Evolutionary conservation across 305 asterid genomes (phyloP), one percentile per base, ranked within the genome.

Genomic region (Fraxinus greggii): DNA sequence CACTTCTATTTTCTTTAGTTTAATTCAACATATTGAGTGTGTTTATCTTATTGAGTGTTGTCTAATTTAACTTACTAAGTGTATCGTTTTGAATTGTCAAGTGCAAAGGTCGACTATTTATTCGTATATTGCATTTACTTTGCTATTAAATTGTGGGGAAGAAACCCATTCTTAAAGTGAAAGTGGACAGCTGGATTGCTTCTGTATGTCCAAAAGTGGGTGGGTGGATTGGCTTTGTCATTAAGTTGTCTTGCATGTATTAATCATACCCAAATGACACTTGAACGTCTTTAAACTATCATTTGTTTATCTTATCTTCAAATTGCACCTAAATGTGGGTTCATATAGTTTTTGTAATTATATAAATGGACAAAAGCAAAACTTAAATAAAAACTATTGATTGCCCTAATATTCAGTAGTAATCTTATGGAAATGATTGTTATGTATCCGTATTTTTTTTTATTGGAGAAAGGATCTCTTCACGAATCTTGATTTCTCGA

Each of bases 141-240:
- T 69, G 42, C 10, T 38, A 19, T 74, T 32, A 59, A 51, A 29
- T 67, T 56, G 54, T 8, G 73, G 48, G 76, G 65, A 3, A 40
- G 45, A 65, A 26, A 67, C 73, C 78, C 32, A 76, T 51, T 67
- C 54, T 72, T 15, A 75, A 87, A 78, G 83, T 69, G 63, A 81
- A 79, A 76, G 69, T 59, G n/a, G 86, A 80, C 65, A 61, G 15
- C 78, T 84, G 72, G 63, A 70, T 75, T 82, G 80, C 80, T 77
- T 76, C 80, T 79, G 33, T 40, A 28, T 84, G 85, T 69, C 86
- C 81, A 69, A 83, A 67, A 48, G 85, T 76, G 84, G 86, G 85
- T 87, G 79, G 96, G 93, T 90, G 72, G 85, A 75, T 76, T 88
- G 89, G 88, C 90, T 80, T 85, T 86, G 86, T 88, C 92, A 82